These are phyloP conservation scores for Barnettozyma salicaria DNA, from an alignment of 805 yeast species.

Conservation along the genomic window DNA sequence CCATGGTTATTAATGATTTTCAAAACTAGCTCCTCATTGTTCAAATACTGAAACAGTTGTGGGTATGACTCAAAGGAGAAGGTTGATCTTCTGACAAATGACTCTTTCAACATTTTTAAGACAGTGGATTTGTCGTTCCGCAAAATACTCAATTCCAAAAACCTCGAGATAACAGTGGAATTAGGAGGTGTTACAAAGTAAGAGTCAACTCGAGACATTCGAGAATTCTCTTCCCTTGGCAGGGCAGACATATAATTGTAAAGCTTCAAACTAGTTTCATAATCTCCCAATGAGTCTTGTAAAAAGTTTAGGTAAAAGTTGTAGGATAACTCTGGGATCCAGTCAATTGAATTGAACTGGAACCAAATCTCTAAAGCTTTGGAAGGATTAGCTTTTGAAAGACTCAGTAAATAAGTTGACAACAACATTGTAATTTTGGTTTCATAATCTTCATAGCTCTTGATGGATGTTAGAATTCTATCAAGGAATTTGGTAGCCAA, in stretches of 20 bases:
- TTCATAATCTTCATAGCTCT: conserved; percentile 29
- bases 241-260: conserved; percentile 35
- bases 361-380: conserved; percentile 33
- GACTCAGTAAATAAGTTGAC: conserved; percentile 38
- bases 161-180: conserved; percentile 15
- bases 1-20: conserved; percentile 33
- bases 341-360: conserved; percentile 31
- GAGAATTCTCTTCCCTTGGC: conserved; percentile 15
- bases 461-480: conserved; percentile 41
- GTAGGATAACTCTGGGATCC: conserved; percentile 37
- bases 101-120: conserved; percentile 34
- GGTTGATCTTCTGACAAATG: conserved; percentile 29
- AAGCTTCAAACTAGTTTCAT: conserved; percentile 29
- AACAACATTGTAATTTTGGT: conserved; percentile 35
- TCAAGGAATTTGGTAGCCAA: conserved; percentile 55
- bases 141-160: conserved; percentile 16
- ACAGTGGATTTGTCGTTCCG: conserved; percentile 26
- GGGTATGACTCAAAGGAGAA: conserved; percentile 31
- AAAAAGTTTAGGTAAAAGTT: conserved; percentile 32
- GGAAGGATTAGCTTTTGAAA: conserved; percentile 29
- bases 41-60: conserved; percentile 29
- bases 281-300: conserved; percentile 29
- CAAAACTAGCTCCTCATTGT: conserved; percentile 27
- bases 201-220: conserved; percentile 7
- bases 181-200: conserved; percentile 17